A percentile compares a stretch with the other conserved stretches of the same genome.
Conservation (phyloP, 768 basidiomycete species). For the Mycena rosella region DNA sequence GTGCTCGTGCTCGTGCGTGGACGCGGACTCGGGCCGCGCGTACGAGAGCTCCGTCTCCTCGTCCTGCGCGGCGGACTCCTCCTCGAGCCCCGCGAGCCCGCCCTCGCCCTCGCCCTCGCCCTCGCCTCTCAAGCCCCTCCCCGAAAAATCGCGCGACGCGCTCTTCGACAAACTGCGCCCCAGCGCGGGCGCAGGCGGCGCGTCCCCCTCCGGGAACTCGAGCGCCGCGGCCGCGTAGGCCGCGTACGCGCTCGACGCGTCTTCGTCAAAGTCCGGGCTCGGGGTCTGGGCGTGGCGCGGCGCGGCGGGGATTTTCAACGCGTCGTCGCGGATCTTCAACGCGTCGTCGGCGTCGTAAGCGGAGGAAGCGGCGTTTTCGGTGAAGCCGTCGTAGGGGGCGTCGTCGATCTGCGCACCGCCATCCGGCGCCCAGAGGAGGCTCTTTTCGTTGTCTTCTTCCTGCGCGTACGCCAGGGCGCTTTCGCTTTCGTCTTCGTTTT, state of each 20-base stretch:
- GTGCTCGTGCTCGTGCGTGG: neutral
- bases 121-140: no score
- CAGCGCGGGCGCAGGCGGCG: neutral
- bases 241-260: neutral
- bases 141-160: neutral
- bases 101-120: no score
- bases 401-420: no score
- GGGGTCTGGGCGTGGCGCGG: neutral
- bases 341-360: neutral
- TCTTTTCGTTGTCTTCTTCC: neutral
- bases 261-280: neutral
- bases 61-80: neutral
- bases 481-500: neutral
- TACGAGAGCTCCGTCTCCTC: neutral
- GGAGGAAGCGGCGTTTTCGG: no score
- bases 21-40: constrained; percentile 8
- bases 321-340: neutral
- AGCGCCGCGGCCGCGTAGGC: constrained; percentile 1
- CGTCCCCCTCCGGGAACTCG: neutral
- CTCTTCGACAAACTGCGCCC: neutral
- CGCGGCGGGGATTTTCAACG: neutral
- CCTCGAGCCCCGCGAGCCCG: no score
- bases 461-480: no score
- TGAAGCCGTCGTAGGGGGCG: no score
- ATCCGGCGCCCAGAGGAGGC: no score